Conservation (phyloP, 1,284 basidiomycete species). For the Wolfiporia cocos region DNA sequence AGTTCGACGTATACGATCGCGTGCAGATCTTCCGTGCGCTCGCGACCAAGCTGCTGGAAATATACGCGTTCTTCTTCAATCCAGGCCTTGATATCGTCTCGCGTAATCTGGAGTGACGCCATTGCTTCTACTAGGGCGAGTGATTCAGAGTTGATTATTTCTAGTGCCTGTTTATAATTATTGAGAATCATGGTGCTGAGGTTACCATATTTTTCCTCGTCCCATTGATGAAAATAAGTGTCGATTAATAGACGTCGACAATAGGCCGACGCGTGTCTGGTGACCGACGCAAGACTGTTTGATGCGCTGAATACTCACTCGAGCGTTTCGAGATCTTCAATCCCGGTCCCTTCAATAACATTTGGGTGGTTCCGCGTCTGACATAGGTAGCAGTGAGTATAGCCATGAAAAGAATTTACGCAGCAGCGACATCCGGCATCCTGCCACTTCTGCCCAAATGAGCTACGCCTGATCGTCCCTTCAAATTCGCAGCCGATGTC, state of each 20-base stretch:
- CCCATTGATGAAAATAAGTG: slow-evolving; percentile 21
- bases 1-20: slow-evolving; percentile 15
- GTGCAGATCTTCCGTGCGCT: slow-evolving; percentile 12
- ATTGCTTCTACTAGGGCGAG: slow-evolving; percentile 7
- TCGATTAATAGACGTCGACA: slow-evolving; percentile 22
- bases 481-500: slow-evolving; percentile 30
- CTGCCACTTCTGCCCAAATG: slow-evolving; percentile 18
- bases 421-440: slow-evolving; percentile 11
- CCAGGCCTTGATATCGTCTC: slow-evolving; percentile 11
- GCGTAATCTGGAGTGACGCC: slow-evolving; percentile 3
- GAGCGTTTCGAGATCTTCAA: slow-evolving; percentile 26
- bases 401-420: slow-evolving; percentile 27
- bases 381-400: slow-evolving; percentile 25
- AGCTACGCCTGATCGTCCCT: slow-evolving; percentile 21
- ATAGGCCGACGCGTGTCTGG: slow-evolving; percentile 22
- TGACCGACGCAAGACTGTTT: slow-evolving; percentile 23
- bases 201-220: slow-evolving; percentile 23
- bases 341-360: slow-evolving; percentile 18
- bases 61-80: slow-evolving; percentile 11
- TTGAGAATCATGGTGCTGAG: slow-evolving; percentile 19
- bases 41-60: slow-evolving; percentile 14
- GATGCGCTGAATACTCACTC: slow-evolving; percentile 5
- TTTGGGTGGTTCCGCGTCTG: slow-evolving; percentile 24
- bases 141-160: slow-evolving; percentile 14
- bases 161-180: slow-evolving; percentile 21